Evolutionary conservation across 345 rosid genomes (phyloP), one percentile per base, ranked within the genome.

Genomic region (Salix brachista): DNA sequence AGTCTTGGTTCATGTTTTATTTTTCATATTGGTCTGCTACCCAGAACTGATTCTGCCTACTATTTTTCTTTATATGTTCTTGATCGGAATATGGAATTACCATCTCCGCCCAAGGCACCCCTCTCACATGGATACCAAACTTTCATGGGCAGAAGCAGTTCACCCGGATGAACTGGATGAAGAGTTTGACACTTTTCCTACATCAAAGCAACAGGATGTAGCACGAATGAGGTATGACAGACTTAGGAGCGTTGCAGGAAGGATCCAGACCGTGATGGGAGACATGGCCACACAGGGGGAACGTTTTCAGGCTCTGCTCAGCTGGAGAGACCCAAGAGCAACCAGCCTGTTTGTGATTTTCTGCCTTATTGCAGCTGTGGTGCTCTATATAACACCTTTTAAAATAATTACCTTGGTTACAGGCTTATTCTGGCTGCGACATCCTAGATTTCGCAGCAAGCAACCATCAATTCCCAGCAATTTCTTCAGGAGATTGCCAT

Each of bases 201-300:
- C 84, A 34, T 77, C 84, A 1, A 77, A 77, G 67, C 75, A 71
- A n/a, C 80, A 68, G 9, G 84, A 81, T 23, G 75, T 78, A 0
- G 84, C 64, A 12, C 16, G 71, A 32, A 73, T 81, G 84, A 81
- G 84, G 74, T 81, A 81, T n/a, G 84, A 81, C 72, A 48, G 81
- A 69, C 77, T 81, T 26, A 30, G 84, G 46, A 78, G 84, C 66
- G 77, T 81, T 52, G 84, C 84, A 2, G 84, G 79, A 34, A 77
- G 84, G 79, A 78, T 81, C 48, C 84, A 81, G 26, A 81, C 84
- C 9, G 84, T 81, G 54, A 78, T 81, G 4, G 84, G 84, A 21
- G 84, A 81, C 32, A 73, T 81, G n/a, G 84, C 84, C 17, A 81
- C 84, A n/a, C 84, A 81, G 58, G 84, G 79, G 64, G 84, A 81